Evolutionary conservation across 768 basidiomycete species (phyloP), one percentile per base, ranked within the genome.

Genomic region (Scleroderma bovista): DNA sequence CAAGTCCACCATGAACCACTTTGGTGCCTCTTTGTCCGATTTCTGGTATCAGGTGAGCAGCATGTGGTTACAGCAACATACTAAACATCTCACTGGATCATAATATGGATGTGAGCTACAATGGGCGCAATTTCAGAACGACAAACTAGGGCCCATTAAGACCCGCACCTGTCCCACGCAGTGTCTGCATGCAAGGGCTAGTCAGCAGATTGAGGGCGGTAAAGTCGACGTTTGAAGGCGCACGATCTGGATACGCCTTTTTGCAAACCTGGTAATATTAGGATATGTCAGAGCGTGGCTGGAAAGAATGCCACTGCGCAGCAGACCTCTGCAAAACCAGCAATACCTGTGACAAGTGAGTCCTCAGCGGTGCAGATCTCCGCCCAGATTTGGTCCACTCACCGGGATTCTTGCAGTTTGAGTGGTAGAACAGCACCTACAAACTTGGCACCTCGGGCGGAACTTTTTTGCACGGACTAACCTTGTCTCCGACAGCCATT

Each of bases 1-100:
- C 46, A 85, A 69, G 57, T 92, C 84, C 32, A 93, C 88, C 93
- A 97, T 97, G 72, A 76, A 93, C 93, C 93, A 97, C 62, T 78
- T 88, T 2, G 93, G 93, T 11, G 81, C 73, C 3, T 75, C 74
- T 59, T 81, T 59, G 49, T 90, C 75, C 2, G 91, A 79, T 80
- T 94, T 94, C 89, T 91, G 58, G 47, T 22, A 15, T 31, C 17
- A 20, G 3, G 20, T 43, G 39, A 47, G 53, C n/a, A 32, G 44
- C 33, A 12, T 23, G 44, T 26, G 44, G n/a, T 26, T 45, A 23
- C 26, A 32, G 24, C 24, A 24, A 23, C 33, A 29, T 29, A 48
- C 31, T 3, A 62, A 52, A 46, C 1, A 20, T 11, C 79, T 55
- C 60, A 88, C 88, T 24, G 75, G 60, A 57, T 92, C 88, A 56